These are phyloP conservation scores for Pugionium dolabratum DNA, from an alignment of 345 rosid species.

Conservation along the genomic window DNA sequence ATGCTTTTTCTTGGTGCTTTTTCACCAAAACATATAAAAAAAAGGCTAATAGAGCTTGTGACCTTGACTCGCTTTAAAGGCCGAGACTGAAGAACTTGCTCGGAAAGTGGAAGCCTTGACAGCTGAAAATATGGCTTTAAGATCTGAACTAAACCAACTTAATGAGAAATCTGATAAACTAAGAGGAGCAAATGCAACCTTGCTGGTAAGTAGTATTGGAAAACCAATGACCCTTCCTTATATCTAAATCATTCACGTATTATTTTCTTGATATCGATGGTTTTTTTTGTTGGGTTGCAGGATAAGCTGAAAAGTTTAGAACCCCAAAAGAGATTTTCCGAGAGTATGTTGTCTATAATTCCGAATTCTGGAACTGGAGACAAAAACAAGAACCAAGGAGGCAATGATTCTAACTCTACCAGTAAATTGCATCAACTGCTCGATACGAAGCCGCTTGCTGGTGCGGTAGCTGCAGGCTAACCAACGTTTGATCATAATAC, in stretches of 20 bases:
- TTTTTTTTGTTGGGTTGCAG: conserved; percentile 34
- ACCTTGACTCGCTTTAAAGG: conserved; percentile 45
- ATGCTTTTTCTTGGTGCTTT: background rate
- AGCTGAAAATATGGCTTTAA: conserved; percentile 67
- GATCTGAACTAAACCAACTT: conserved; percentile 70
- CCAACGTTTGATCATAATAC: background rate
- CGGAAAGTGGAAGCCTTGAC: conserved; percentile 62
- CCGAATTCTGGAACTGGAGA: conserved; percentile 48
- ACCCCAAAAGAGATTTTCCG: conserved; percentile 40
- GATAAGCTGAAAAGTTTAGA: conserved; percentile 55
- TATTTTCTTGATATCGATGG: conserved; percentile 4
- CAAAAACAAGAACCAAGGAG: conserved; percentile 50
- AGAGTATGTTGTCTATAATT: conserved; percentile 56
- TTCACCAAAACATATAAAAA: background rate
- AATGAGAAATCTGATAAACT: conserved; percentile 69
- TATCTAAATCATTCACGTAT: background rate
- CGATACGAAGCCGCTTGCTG: conserved; percentile 70
- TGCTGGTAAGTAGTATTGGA: conserved; percentile 52
- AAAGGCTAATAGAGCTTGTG: background rate
- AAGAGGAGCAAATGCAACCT: conserved; percentile 65
- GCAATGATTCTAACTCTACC: conserved; percentile 54
- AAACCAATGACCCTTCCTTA: background rate
- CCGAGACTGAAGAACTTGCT: conserved; percentile 88
- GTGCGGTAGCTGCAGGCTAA: conserved; percentile 70
- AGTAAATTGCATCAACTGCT: conserved; percentile 80